These are phyloP conservation scores for Arthrinium puccinioides DNA, from an alignment of 2,329 filamentous ascomycete species.

Conservation along the genomic window DNA sequence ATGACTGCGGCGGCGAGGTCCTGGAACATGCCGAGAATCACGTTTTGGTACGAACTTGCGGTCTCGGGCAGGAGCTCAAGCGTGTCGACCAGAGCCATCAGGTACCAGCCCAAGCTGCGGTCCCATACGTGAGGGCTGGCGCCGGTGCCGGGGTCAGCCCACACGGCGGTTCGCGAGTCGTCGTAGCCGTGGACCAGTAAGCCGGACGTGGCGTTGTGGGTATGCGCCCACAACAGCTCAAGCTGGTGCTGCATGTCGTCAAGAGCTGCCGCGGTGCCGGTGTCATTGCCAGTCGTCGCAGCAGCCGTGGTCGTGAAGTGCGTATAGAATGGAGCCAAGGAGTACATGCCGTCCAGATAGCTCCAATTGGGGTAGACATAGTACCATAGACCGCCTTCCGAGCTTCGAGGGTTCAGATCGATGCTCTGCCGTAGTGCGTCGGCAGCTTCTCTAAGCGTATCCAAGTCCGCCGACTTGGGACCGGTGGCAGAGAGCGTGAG, in stretches of 20 bases:
- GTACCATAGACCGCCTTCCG: conserved; percentile 28
- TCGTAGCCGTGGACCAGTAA: conserved; percentile 29
- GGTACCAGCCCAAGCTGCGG: conserved; percentile 29
- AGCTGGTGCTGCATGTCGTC: conserved; percentile 20
- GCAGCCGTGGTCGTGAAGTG: conserved; percentile 18
- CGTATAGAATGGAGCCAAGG: conserved; percentile 33
- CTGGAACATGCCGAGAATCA: conserved; percentile 13
- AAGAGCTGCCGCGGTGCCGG: conserved; percentile 7
- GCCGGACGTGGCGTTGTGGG: conserved; percentile 13
- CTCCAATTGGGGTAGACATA: conserved; percentile 41
- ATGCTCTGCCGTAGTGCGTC: conserved; percentile 19
- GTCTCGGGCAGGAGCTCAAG: conserved; percentile 17
- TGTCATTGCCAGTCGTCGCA: neutral
- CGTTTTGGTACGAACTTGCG: conserved; percentile 2
- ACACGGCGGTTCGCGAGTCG: conserved; percentile 21
- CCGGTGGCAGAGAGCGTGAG: conserved; percentile 9
- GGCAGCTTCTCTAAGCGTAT: conserved; percentile 9
- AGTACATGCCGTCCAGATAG: conserved; percentile 48
- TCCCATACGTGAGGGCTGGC: conserved; percentile 29
- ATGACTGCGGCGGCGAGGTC: conserved; percentile 15
- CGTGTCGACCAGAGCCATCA: conserved; percentile 28
- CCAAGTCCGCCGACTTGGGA: neutral
- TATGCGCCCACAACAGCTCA: conserved; percentile 20
- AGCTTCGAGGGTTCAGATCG: conserved; percentile 22
- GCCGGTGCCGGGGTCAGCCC: conserved; percentile 26